Base-by-base conservation (phyloP, 2,329 filamentous ascomycete species). In the Beauveria brongniartii region DNA sequence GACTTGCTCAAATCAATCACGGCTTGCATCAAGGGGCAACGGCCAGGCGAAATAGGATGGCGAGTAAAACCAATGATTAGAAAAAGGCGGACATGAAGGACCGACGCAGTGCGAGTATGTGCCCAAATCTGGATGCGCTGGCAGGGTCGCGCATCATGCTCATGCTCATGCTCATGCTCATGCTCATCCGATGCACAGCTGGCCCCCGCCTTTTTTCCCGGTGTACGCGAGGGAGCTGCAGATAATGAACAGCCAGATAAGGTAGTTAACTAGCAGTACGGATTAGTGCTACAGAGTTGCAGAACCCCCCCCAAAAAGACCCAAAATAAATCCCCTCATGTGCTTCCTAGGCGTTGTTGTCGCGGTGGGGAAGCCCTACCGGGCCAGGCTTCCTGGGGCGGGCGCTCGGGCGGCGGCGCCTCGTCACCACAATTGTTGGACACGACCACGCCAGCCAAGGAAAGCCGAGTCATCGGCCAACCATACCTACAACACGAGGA, bases 391-490 rank as follows among this genome's bases (percentile, higher is more conserved):
- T 24, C 22, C 18, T 43, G 18, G 41, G 41, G 43, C 9, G 43
- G 43, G 20, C n/a, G 20, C 44, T 12, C 22, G 28, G 54, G 37
- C 54, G 26, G 14, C 46, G 46, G 16, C 40, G 28, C 44, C 55
- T 34, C 18, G 20, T 51, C 56, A 44, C 56, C 56, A 44, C 56
- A 59, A 59, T 22, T 52, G 56, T 44, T 51, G 47, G 47, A 58
- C 26, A 56, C 54, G 26, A 44, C 53, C 53, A 34, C 24, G 18
- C 44, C 44, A 40, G 44, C 24, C 34, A 22, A 18, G 24, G 28
- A 37, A 18, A n/a, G 28, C 18, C 56, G 56, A 59, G 56, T 59
- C 56, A 59, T 59, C 56, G 56, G 56, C 56, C 47, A 44, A 52
- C 56, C 56, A 59, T 18, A 24, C 24, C 24, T 24, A 44, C 46